Base-by-base conservation (phyloP, 108 stramenopile genomes). In the Conticribra guillardii region DNA sequence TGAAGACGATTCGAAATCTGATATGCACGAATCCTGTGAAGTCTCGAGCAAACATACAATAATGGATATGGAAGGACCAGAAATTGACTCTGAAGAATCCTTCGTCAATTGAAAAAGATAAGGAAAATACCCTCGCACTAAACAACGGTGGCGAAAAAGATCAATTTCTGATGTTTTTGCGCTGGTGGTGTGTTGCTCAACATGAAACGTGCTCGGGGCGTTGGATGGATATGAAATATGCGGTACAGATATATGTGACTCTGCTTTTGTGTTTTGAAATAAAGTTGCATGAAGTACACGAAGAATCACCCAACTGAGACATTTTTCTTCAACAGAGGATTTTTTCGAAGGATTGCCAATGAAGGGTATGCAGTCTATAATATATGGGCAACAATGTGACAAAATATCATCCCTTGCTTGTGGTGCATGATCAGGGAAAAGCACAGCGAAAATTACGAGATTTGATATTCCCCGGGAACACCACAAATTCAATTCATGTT, bases 81-180 rank as follows among this genome's bases (percentile, higher is more conserved):
- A 58, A 28, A 71, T 49, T 15, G 58, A 53, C 11, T 71, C 70
- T 0, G 50, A 44, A 46, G 78, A 61, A 62, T 67, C 65, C 15
- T 22, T 49, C 21, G 48, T 31, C 70, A 79, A 67, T 11, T 67
- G 32, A 62, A 79, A 67, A 8, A 71, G 57, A 16, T 59, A 32
- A n/a, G 65, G 22, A 49, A 79, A 71, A 56, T 71, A 62, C 19
- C 78, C 64, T n/a, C 64, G 58, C 23, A 52, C 65, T 29, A 67
- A 33, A 34, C 70, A 79, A 48, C 59, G 44, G 1, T 59, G 51
- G n/a, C 15, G 44, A 26, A 79, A 48, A 31, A 67, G 50, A 41
- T 60, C 19, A 0, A 58, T 22, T 24, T 64, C 31, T 18, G 53
- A 54, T 7, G 41, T 31, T 9, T 51, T 51, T 33, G 15, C 22